Percentiles rank a stretch among this genome's conserved stretches.
These are phyloP conservation scores for Annulohypoxylon maeteangense DNA, from an alignment of 495 filamentous ascomycete species.

Conservation along the genomic window DNA sequence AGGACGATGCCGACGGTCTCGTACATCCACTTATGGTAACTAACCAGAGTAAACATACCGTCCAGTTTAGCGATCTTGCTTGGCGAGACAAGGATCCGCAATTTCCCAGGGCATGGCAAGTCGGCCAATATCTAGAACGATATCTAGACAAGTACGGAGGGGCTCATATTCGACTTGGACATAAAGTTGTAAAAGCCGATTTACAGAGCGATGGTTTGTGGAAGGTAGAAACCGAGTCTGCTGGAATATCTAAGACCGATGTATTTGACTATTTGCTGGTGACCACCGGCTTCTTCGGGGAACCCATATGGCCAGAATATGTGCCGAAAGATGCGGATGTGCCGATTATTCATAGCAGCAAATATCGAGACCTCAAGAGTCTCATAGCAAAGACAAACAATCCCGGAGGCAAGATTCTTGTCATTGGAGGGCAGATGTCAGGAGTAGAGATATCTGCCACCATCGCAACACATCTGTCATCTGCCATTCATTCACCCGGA, in stretches of 20 bases:
- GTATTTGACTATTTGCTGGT: conserved; percentile 79
- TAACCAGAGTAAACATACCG: conserved; percentile 82
- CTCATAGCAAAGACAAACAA: conserved; percentile 46
- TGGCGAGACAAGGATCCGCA: conserved; percentile 67
- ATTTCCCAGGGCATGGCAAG: conserved; percentile 79
- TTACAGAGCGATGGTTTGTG: conserved; percentile 57
- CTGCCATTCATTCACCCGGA: conserved; percentile 59
- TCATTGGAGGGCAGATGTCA: conserved; percentile 87
- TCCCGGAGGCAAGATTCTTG: conserved; percentile 69
- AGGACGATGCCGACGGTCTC: conserved; percentile 55
- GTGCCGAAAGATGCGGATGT: conserved; percentile 44
- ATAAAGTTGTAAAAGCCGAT: conserved; percentile 62
- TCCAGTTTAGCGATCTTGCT: conserved; percentile 81
- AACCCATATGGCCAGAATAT: conserved; percentile 64
- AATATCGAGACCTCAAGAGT: conserved; percentile 55
- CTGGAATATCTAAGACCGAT: conserved; percentile 46
- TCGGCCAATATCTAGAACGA: conserved; percentile 75
- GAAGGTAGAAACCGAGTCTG: conserved; percentile 62
- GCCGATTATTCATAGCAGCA: conserved; percentile 71
- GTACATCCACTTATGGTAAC: conserved; percentile 77
- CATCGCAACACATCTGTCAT: conserved; percentile 75
- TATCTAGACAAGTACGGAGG: conserved; percentile 68
- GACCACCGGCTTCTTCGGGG: conserved; percentile 80
- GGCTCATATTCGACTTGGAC: conserved; percentile 61
- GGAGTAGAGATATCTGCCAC: conserved; percentile 79